Conservation (phyloP, 2,329 filamentous ascomycete genomes). For the Trichothecium sympodiale region DNA sequence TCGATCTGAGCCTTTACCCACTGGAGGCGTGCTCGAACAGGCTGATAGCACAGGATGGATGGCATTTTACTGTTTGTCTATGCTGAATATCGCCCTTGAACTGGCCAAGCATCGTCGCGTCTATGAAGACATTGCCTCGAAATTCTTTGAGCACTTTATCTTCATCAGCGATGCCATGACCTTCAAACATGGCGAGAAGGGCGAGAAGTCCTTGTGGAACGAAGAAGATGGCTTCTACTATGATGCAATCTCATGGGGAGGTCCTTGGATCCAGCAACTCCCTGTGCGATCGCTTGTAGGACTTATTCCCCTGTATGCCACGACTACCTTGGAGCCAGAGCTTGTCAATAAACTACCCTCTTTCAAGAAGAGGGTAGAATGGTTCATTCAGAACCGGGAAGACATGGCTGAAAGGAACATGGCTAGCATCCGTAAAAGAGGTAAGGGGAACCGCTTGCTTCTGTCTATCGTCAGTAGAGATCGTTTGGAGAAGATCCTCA, state of each 20-base stretch:
- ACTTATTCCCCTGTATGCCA: conserved; percentile 86
- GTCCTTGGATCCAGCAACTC: conserved; percentile 85
- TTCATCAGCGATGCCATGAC: conserved; percentile 97
- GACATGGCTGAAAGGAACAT: conserved; percentile 90
- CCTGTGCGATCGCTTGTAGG: conserved; percentile 88
- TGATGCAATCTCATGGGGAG: conserved; percentile 93
- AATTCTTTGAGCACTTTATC: conserved; percentile 98
- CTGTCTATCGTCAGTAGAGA: conserved; percentile 88
- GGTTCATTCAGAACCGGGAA: conserved; percentile 82
- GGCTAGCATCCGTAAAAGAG: conserved; percentile 80
- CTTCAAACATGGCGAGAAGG: conserved; percentile 58
- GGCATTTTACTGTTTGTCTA: conserved; percentile 92
- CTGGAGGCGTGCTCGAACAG: conserved; percentile 86
- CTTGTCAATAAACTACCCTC: conserved; percentile 82
- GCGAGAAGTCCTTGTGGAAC: conserved; percentile 85
- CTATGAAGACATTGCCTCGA: conserved; percentile 94
- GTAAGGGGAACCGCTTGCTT: conserved; percentile 79
- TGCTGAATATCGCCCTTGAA: conserved; percentile 94
- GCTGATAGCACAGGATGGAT: conserved; percentile 98
- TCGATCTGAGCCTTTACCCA: conserved; percentile 86
- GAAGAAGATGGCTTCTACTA: conserved; percentile 97
- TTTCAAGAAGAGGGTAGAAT: conserved; percentile 87
- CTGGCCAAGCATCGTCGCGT: conserved; percentile 88
- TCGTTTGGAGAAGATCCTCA: conserved; percentile 77
- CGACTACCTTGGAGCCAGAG: conserved; percentile 85